These are phyloP conservation scores for Marasmius tenuissimus DNA, from an alignment of 1,284 basidiomycete species.

Conservation along the genomic window DNA sequence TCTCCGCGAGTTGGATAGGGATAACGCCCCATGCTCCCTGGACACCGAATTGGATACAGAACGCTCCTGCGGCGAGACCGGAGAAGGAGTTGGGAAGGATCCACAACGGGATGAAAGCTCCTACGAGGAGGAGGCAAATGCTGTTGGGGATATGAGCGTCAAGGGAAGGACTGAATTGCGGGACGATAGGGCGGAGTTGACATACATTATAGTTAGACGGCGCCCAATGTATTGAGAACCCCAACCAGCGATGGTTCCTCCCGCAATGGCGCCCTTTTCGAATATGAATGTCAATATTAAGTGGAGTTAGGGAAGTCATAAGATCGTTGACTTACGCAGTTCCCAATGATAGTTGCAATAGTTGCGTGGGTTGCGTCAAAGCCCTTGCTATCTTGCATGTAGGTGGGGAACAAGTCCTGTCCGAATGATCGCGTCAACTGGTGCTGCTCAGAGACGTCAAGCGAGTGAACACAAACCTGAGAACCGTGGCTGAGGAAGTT, in stretches of 20 bases:
- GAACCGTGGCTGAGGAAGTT: constrained; percentile 93
- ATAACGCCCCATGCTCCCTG: constrained; percentile 86
- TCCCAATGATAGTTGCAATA: constrained; percentile 89
- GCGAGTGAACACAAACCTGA: constrained; percentile 38
- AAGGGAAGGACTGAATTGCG: constrained; percentile 17
- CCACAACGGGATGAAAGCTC: constrained; percentile 82
- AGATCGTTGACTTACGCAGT: constrained; percentile 56
- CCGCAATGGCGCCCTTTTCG: constrained; percentile 29
- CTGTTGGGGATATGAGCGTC: constrained; percentile 26
- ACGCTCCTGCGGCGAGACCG: constrained; percentile 73
- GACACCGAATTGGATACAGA: constrained; percentile 85
- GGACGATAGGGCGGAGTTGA: constrained; percentile 12
- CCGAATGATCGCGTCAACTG: background rate
- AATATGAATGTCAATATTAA: background rate
- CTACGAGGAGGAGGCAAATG: constrained; percentile 57
- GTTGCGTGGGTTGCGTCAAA: constrained; percentile 64
- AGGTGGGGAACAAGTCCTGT: constrained; percentile 79
- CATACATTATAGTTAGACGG: constrained; percentile 80
- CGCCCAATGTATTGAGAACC: constrained; percentile 86
- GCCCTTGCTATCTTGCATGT: constrained; percentile 63
- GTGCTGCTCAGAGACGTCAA: background rate
- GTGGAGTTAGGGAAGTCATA: background rate
- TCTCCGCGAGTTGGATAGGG: constrained; percentile 85
- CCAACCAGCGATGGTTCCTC: constrained; percentile 80
- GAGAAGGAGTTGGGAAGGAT: constrained; percentile 71